Evolutionary conservation across 139 green algal genomes (phyloP).

Genomic region (Limnomonas spitsbergensis): DNA sequence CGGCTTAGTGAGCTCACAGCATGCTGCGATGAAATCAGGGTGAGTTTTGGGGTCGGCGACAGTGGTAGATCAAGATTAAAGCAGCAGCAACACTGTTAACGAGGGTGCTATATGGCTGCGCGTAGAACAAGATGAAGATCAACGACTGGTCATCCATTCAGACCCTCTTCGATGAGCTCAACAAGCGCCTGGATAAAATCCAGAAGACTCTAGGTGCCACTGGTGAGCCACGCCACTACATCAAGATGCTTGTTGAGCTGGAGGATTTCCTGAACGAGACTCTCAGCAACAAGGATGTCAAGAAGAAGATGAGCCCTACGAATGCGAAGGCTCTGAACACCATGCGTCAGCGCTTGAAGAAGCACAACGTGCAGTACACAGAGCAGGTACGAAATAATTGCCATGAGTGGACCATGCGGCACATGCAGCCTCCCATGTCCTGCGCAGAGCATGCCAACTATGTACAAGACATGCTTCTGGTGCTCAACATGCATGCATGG

Average conservation of each 20-base stretch:
- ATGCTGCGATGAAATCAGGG: constrained; percentile 84
- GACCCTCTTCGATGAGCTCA: constrained; percentile 93
- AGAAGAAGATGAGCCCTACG: constrained; percentile 92
- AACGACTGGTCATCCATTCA: constrained; percentile 95
- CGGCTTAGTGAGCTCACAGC: constrained; percentile 76
- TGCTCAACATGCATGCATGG: no score
- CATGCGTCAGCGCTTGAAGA: constrained; percentile 96
- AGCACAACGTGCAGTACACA: constrained; percentile 74
- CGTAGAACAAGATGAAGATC: constrained; percentile 96
- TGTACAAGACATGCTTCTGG: no score
- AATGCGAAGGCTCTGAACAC: constrained; percentile 94
- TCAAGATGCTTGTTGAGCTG: constrained; percentile 85
- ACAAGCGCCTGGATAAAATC: constrained; percentile 94
- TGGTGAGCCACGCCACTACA: constrained; percentile 70
- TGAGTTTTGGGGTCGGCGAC: constrained; percentile 18
- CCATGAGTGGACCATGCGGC: no score
- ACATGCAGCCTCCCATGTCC: no score
- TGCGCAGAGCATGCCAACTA: no score
- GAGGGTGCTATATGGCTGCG: background rate
- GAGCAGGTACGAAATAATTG: constrained; percentile 60
- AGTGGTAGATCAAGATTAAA: background rate
- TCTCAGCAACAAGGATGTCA: constrained; percentile 78
- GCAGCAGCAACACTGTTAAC: background rate
- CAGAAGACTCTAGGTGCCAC: constrained; percentile 41
- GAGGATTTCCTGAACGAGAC: constrained; percentile 87